These are phyloP conservation scores for Alternaria ventricosa DNA, from an alignment of 2,329 filamentous ascomycete species.

Conservation along the genomic window DNA sequence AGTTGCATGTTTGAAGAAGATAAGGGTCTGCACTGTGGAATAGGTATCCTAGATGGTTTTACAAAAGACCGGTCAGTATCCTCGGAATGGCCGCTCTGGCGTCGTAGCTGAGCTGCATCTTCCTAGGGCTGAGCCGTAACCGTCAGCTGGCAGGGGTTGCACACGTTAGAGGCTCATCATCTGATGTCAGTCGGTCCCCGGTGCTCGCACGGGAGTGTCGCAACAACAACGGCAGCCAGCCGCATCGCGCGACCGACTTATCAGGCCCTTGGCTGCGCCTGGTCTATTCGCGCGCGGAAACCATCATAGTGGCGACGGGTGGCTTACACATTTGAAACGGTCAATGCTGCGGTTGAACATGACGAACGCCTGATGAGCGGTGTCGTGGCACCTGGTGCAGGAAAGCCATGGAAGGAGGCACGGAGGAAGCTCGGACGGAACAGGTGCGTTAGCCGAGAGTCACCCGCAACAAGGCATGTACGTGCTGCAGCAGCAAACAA, in stretches of 20 bases:
- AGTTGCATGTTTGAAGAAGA: background rate
- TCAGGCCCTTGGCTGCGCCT: background rate
- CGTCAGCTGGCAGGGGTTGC: conserved; percentile 19
- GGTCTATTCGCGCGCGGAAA: background rate
- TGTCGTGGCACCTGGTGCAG: background rate
- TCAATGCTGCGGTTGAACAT: background rate
- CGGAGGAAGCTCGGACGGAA: background rate
- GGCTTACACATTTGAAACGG: background rate
- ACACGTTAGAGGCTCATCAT: conserved; percentile 14
- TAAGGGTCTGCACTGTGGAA: background rate
- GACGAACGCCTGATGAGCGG: background rate
- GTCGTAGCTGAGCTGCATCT: conserved; percentile 17
- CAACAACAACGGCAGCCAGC: conserved; percentile 14
- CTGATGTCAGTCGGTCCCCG: background rate
- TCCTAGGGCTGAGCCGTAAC: conserved; percentile 21
- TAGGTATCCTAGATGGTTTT: background rate
- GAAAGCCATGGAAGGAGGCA: background rate
- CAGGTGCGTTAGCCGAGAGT: background rate
- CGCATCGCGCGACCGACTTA: conserved; percentile 1
- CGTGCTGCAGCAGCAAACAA: background rate
- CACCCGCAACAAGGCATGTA: background rate
- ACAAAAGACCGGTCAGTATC: conserved; percentile 4
- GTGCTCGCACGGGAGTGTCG: background rate
- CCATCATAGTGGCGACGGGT: background rate
- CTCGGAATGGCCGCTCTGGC: background rate